Conservation (phyloP, 129 eudicot species). For the Ambrosia artemisiifolia region DNA sequence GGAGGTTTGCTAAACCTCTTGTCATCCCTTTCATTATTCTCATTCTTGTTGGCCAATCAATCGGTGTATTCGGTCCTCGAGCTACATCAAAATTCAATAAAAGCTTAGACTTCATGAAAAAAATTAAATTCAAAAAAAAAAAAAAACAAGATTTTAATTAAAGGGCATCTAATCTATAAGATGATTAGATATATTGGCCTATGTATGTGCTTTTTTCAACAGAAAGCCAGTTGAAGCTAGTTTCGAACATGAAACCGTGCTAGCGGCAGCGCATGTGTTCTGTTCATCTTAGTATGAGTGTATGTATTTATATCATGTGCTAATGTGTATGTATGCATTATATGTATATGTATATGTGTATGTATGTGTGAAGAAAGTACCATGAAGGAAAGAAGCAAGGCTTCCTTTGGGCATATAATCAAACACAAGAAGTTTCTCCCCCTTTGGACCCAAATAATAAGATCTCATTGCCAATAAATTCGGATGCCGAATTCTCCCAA, state of each 20-base stretch:
- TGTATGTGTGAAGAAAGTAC: constrained; percentile 26
- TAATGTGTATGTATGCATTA: neutral
- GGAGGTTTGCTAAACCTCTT: constrained; percentile 67
- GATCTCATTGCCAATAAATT: constrained; percentile 80
- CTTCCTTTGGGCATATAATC: constrained; percentile 89
- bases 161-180: too few relatives aligned
- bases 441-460: constrained; percentile 83
- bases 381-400: constrained; percentile 71
- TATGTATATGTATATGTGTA: neutral
- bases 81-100: constrained; percentile 44
- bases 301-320: neutral
- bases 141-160: neutral
- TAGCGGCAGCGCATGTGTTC: too few relatives aligned
- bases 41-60: constrained; percentile 72
- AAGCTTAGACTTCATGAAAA: neutral
- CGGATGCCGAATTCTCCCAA: constrained; percentile 72
- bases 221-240: too few relatives aligned
- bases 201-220: too few relatives aligned
- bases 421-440: constrained; percentile 86
- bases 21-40: constrained; percentile 68
- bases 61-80: constrained; percentile 62
- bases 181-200: too few relatives aligned
- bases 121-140: neutral
- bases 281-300: too few relatives aligned
- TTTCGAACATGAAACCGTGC: too few relatives aligned